phyloP scores from a whole-genome alignment of 1,139 yeast species.

The Candida glucosophila region DNA sequence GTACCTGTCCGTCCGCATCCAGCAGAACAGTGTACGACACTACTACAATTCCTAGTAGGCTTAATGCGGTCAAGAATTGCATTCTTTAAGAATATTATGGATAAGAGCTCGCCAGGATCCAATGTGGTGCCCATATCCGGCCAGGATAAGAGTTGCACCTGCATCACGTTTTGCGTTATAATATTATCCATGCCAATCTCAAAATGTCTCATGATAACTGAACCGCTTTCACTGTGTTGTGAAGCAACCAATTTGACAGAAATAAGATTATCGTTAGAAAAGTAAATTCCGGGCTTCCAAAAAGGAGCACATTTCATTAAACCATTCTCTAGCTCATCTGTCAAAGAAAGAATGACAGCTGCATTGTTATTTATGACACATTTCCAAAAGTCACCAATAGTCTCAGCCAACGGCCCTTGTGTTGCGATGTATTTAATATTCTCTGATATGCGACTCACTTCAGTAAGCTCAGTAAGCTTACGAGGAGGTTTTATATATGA shows the following conservation, averaged over 20 bases:
- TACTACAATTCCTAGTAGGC: conserved; percentile 22
- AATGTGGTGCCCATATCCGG: conserved; percentile 42
- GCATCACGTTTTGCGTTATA: conserved; percentile 26
- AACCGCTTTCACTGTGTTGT: conserved; percentile 6
- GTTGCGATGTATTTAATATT: conserved; percentile 60
- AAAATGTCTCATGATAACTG: conserved; percentile 28
- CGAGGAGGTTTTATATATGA: conserved; percentile 33
- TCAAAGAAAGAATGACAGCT: conserved; percentile 37
- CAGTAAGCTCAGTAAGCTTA: conserved; percentile 3
- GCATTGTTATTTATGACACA: conserved; percentile 42
- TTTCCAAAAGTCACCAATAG: conserved; percentile 78
- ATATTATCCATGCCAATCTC: conserved; percentile 17
- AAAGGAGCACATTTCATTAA: conserved; percentile 48
- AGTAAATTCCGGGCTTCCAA: conserved; percentile 42
- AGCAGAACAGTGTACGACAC: conserved; percentile 79
- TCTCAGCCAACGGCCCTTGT: conserved; percentile 74
- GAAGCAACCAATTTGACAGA: conserved; percentile 17
- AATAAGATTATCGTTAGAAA: conserved; percentile 26
- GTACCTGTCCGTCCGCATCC: conserved; percentile 94
- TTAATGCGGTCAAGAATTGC: conserved; percentile 14
- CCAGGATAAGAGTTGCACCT: conserved; percentile 45
- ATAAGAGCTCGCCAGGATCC: conserved; percentile 32
- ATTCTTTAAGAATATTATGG: conserved; percentile 31
- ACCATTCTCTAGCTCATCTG: conserved; percentile 46
- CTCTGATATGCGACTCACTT: conserved; percentile 2